Base-by-base conservation (phyloP, 2,329 filamentous ascomycete genomes). In the Rhynchosporium agropyri region DNA sequence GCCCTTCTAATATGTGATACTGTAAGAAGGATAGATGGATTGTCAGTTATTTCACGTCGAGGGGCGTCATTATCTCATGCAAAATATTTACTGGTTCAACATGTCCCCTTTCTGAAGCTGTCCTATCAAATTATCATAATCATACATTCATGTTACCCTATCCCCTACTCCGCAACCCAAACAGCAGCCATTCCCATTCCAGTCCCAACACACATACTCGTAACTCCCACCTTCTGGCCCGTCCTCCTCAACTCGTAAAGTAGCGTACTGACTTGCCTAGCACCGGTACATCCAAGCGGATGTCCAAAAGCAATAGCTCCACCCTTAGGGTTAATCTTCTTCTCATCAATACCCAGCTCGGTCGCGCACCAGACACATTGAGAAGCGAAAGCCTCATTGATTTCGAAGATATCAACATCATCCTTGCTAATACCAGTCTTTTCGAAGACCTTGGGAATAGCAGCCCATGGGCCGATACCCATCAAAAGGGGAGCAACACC, bases 131-230 rank as follows among this genome's bases (percentile, higher is more conserved):
- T 61, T 67, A 63, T 64, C 43, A 58, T 62, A 64, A 43, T 69
- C 54, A 63, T 68, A 68, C 63, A 67, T 13, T 54, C 59, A 29
- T 58, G 5, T 46, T 3, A 29, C 49, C 46, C 46, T 10, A 20
- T 33, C 33, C 12, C 50, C 61, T 91, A 96, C 82, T 97, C 93
- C 3, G 92, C 91, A 69, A 97, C 93, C 92, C 93, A 97, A 64
- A 97, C 89, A 65, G 93, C 92, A 62, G 92, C 93, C 92, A 97
- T 96, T 58, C 94, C 94, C 95, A 98, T 98, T 59, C 92, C 94
- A 2, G 94, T 98, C 58, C 94, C 95, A 56, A 98, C 80, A 76
- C 95, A 99, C 95, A 98, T 98, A 77, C 89, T 94, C 36, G 92
- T 97, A 48, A 97, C 87, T 58, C 95, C 95, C 65, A 98, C 80